Conservation (phyloP, 306 rosid species). For the Rosa persica region DNA sequence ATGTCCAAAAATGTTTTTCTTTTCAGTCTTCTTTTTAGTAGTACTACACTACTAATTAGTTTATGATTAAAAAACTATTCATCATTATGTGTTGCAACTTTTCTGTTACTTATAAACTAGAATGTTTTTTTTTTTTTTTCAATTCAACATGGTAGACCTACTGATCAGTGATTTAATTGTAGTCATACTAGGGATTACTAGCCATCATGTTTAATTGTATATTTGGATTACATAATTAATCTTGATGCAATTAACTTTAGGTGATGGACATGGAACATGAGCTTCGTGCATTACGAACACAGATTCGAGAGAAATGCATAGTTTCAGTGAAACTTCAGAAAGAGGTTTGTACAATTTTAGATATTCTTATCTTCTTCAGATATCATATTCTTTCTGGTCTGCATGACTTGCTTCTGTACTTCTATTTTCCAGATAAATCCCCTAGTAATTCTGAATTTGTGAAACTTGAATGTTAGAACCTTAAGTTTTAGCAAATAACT, state of each 20-base stretch:
- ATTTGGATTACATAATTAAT: neutral
- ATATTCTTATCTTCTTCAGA: neutral
- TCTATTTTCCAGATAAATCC: neutral
- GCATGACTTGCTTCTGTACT: neutral
- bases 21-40: neutral
- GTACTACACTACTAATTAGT: neutral
- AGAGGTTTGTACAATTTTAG: conserved; percentile 55
- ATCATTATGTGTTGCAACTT: neutral
- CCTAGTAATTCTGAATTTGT: neutral
- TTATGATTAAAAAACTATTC: neutral
- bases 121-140: neutral
- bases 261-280: conserved; percentile 93
- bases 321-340: conserved; percentile 84
- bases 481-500: neutral
- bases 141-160: neutral
- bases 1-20: neutral
- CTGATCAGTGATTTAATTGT: neutral
- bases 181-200: neutral
- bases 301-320: conserved; percentile 76
- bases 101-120: neutral
- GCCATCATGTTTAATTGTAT: neutral
- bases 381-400: neutral
- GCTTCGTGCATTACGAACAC: conserved; percentile 81
- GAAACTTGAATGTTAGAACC: neutral
- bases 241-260: conserved; percentile 37